Conservation (phyloP, 2,329 filamentous ascomycete species). For the Neopestalotiopsis clavispora region DNA sequence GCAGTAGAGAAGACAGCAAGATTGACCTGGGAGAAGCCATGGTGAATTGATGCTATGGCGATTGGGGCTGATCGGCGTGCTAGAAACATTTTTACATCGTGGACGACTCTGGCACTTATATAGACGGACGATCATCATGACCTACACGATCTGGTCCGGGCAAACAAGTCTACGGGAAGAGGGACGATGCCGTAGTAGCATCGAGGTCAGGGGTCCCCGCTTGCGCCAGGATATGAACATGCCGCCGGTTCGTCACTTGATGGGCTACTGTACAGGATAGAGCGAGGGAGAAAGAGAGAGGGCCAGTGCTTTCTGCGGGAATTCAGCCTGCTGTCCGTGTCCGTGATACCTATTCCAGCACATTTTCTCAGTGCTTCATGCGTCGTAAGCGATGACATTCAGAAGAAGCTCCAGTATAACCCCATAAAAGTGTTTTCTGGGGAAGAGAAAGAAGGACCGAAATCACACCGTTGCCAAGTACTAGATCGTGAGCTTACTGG, state of each 20-base stretch:
- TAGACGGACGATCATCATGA: slow-evolving; percentile 1
- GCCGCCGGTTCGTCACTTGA: slow-evolving; percentile 1
- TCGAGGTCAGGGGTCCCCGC: slow-evolving; percentile 13
- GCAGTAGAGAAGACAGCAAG: slow-evolving; percentile 17
- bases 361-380: background rate
- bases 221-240: background rate
- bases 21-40: slow-evolving; percentile 21
- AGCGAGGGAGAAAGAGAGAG: background rate
- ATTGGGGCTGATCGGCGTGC: background rate
- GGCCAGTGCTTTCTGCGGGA: background rate
- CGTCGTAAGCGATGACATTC: slow-evolving; percentile 1
- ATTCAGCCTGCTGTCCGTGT: background rate
- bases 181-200: slow-evolving; percentile 6
- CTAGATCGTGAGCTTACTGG: background rate
- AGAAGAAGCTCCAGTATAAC: background rate
- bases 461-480: slow-evolving; percentile 13
- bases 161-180: background rate
- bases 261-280: background rate
- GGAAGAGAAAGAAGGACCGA: slow-evolving; percentile 11
- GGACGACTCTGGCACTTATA: background rate
- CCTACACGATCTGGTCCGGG: background rate
- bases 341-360: too few relatives aligned
- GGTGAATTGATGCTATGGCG: slow-evolving; percentile 17
- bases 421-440: slow-evolving; percentile 6
- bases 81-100: background rate